Evolutionary conservation across 2,329 filamentous ascomycete species (phyloP).

Genomic region (Thielaviopsis ethacetica): DNA sequence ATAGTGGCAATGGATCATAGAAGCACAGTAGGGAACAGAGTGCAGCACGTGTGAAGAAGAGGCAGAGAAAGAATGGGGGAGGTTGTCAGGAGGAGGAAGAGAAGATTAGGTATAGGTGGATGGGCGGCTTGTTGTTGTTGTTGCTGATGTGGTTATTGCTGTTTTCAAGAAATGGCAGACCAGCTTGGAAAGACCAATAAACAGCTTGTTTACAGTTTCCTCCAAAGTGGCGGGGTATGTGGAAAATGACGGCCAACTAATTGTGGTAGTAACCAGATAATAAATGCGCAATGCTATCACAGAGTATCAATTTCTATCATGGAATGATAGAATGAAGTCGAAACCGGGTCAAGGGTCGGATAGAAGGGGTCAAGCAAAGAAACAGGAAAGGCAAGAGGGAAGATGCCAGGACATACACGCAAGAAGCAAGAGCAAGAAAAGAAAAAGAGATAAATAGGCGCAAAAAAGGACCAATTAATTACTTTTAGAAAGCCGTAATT

Average conservation of each 20-base stretch:
- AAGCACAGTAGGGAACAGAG: no score
- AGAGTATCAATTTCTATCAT: background rate
- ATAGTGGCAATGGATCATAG: conserved; percentile 4
- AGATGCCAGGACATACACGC: background rate
- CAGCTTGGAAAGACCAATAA: conserved; percentile 10
- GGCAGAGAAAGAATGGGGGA: conserved; percentile 5
- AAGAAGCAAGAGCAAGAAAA: background rate
- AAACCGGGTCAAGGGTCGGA: background rate
- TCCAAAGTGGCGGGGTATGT: conserved; percentile 13
- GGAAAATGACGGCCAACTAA: conserved; percentile 14
- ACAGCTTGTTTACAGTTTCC: background rate
- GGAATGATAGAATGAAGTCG: background rate
- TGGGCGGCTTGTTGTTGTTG: background rate
- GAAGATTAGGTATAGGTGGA: conserved; percentile 11
- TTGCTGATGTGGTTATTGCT: background rate
- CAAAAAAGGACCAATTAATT: background rate
- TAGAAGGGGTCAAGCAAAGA: background rate
- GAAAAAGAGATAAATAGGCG: background rate
- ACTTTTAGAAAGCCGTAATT: background rate
- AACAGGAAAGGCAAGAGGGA: background rate
- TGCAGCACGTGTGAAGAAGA: background rate
- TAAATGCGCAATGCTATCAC: background rate
- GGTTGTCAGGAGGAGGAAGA: conserved; percentile 10
- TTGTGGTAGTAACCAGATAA: conserved; percentile 6
- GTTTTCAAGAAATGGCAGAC: background rate